Base-by-base conservation (phyloP, 495 filamentous ascomycete genomes). In the Penicillium canescens region DNA sequence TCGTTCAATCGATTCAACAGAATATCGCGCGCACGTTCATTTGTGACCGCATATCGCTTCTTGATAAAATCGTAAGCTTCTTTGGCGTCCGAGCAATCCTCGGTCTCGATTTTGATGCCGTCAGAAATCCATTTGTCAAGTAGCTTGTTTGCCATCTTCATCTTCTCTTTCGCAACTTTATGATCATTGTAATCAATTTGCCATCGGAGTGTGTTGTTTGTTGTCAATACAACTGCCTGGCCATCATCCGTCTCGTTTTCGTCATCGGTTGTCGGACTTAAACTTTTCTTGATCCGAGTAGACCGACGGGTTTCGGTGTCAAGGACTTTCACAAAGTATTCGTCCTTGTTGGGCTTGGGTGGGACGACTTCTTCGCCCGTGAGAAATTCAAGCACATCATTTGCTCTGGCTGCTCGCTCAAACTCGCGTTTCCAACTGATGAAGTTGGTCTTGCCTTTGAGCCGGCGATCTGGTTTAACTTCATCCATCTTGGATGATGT, bases 31-130 rank as follows among this genome's bases (percentile, higher is more conserved):
- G 28, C 42, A 35, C 42, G 28, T 20, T 45, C 42, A 35, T 45
- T 33, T 18, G 39, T 45, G 42, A 45, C 42, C 5, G 42, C 42
- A 24, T 45, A 45, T 45, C 42, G 42, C 28, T 35, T 45, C 8
- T 45, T 45, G 42, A 45, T 45, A 34, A 45, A 45, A 4, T 45
- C 42, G n/a, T 45, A 45, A 34, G 42, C 42, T 34, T 34, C 28
- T 12, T 45, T 45, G 28, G 42, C 42, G 42, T 45, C 42, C 7
- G 42, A 12, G 28, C n/a, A 45, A 35, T 45, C 24, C n/a, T 45
- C 42, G n/a, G 33, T 45, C 42, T 45, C 42, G 26, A 45, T 45
- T 10, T 45, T 45, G 4, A 45, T 45, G 28, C 42, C 42, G 42
- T 45, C 42, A 13, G 42, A 35, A 34, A 45, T 20, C 24, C 28